Conservation (phyloP, 805 yeast species). For the Ascoidea asiatica region DNA sequence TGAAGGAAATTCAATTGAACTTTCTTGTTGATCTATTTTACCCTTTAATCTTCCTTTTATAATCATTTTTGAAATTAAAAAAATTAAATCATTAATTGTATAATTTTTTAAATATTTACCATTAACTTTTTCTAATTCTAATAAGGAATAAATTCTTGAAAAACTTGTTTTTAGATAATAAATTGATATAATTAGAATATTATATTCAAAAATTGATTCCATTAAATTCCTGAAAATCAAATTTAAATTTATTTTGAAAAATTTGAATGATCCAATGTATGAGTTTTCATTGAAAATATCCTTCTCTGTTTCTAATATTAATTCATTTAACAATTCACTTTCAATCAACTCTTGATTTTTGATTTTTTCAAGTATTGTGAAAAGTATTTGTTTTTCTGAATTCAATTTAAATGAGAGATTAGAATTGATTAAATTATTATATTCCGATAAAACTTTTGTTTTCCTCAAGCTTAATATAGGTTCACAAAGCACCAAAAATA, state of each 20-base stretch:
- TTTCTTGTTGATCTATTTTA: slow-evolving; percentile 2
- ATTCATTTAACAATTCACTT: background rate
- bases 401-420: background rate
- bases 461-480: slow-evolving; percentile 1
- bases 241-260: background rate
- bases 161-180: slow-evolving; percentile 2
- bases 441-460: background rate
- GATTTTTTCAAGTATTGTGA: background rate
- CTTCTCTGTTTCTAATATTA: no score
- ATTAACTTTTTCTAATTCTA: background rate
- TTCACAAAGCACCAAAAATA: background rate
- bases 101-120: background rate
- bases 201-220: slow-evolving; percentile 5
- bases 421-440: background rate
- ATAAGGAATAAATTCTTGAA: background rate
- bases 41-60: slow-evolving; percentile 2
- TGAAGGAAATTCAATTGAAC: no score
- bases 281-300: background rate
- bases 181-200: slow-evolving; percentile 1
- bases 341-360: background rate
- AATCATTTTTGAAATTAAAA: slow-evolving; percentile 3
- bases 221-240: slow-evolving; percentile 1
- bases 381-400: background rate
- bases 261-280: background rate
- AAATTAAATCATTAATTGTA: background rate